A percentile compares a stretch with the other conserved stretches of the same genome.
These are phyloP conservation scores for Naematelia encephala DNA, from an alignment of 768 basidiomycete genomes.

Conservation along the genomic window DNA sequence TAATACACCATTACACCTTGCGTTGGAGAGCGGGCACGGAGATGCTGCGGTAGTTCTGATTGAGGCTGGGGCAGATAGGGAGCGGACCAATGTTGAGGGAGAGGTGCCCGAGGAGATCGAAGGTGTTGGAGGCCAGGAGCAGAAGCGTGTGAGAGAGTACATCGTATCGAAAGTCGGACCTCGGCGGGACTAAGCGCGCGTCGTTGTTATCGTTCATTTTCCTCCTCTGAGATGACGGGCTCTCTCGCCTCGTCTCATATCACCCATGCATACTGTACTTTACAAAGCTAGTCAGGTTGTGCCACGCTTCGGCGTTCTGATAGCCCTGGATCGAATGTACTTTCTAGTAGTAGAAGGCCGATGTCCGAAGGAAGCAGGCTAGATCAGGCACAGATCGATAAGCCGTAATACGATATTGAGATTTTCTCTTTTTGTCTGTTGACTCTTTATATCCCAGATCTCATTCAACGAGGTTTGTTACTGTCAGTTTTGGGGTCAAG, in stretches of 20 bases:
- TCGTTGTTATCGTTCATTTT: too few relatives aligned
- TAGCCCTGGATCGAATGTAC: too few relatives aligned
- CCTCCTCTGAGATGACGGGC: too few relatives aligned
- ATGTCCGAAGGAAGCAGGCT: not conserved
- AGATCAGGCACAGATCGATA: not conserved
- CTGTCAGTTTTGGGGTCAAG: not conserved
- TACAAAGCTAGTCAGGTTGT: too few relatives aligned
- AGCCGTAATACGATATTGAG: not conserved
- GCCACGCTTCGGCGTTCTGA: too few relatives aligned
- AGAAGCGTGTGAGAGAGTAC: conserved; percentile 72
- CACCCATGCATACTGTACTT: not conserved
- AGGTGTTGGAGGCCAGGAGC: conserved; percentile 87
- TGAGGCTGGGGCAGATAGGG: conserved; percentile 90
- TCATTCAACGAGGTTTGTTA: too few relatives aligned
- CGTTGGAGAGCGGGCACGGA: conserved; percentile 93
- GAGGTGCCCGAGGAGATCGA: conserved; percentile 82
- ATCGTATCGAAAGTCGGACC: conserved; percentile 54
- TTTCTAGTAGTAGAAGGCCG: not conserved
- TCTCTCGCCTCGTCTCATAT: not conserved
- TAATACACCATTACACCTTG: conserved; percentile 93
- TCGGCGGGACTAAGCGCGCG: conserved; percentile 3
- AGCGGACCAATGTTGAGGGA: conserved; percentile 77
- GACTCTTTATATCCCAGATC: too few relatives aligned
- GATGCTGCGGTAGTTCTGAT: conserved; percentile 86
- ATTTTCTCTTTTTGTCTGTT: too few relatives aligned